phyloP scores from a whole-genome alignment of 805 yeast species.

The Lipomyces orientalis region DNA sequence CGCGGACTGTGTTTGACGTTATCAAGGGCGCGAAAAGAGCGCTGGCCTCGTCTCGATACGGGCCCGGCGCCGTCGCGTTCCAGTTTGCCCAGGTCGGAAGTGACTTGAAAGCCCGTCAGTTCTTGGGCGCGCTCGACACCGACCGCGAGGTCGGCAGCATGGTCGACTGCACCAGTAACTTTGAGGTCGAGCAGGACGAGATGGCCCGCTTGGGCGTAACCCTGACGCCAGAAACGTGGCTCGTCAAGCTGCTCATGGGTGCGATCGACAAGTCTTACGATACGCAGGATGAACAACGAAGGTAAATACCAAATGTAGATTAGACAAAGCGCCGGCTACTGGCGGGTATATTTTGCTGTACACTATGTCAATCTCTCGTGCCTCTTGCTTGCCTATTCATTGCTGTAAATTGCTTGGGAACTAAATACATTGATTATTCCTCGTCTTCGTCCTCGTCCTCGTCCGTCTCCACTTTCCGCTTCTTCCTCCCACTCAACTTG shows the following conservation, averaged over 20 bases:
- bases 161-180: constrained; percentile 44
- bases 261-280: constrained; percentile 43
- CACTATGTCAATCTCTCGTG: background rate
- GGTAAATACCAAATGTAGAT: too few species aligned
- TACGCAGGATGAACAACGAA: constrained; percentile 40
- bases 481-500: constrained; percentile 20
- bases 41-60: constrained; percentile 38
- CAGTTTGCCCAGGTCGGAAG: constrained; percentile 46
- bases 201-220: constrained; percentile 43
- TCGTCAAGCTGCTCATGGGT: constrained; percentile 42
- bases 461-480: constrained; percentile 13
- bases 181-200: constrained; percentile 45
- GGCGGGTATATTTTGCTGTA: background rate
- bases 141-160: constrained; percentile 42
- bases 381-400: background rate
- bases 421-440: background rate
- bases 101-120: constrained; percentile 43
- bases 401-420: background rate
- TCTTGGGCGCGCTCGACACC: constrained; percentile 41
- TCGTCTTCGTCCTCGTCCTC: constrained; percentile 18
- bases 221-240: constrained; percentile 43
- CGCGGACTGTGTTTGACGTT: constrained; percentile 37
- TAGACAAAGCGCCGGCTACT: background rate
- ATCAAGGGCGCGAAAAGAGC: constrained; percentile 40
- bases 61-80: constrained; percentile 44